Evolutionary conservation across 2,329 filamentous ascomycete genomes (phyloP).

Genomic region (Fusarium abutilonis): DNA sequence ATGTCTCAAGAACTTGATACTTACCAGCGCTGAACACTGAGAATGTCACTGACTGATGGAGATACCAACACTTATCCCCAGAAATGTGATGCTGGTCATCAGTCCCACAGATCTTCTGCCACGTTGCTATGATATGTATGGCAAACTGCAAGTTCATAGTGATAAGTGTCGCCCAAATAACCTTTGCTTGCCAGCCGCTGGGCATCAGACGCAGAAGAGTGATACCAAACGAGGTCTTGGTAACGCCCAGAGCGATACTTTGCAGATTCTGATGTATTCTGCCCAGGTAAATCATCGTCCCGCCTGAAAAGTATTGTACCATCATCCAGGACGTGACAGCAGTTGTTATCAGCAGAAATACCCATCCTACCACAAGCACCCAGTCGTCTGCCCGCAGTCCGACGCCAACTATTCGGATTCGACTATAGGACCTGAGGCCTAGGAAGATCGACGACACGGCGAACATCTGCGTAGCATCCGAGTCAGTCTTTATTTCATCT

Average conservation of each 20-base stretch:
- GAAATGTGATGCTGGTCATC: neutral
- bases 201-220: neutral
- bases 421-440: neutral
- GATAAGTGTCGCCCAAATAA: neutral
- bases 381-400: neutral
- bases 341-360: neutral
- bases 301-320: neutral
- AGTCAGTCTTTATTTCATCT: neutral
- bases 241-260: neutral
- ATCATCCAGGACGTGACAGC: neutral
- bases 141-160: neutral
- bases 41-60: neutral
- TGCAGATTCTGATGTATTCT: neutral
- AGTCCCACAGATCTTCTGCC: neutral
- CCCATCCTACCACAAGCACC: neutral
- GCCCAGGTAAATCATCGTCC: neutral
- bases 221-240: neutral
- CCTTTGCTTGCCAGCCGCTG: neutral
- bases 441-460: neutral
- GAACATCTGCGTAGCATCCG: neutral
- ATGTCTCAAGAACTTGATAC: neutral
- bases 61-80: neutral
- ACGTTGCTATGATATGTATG: neutral
- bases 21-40: neutral
- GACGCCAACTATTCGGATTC: neutral